Percentiles rank a stretch among this genome's conserved stretches.
Evolutionary conservation across 805 yeast genomes (phyloP).

Genomic region (Kockiozyma suomiensis): DNA sequence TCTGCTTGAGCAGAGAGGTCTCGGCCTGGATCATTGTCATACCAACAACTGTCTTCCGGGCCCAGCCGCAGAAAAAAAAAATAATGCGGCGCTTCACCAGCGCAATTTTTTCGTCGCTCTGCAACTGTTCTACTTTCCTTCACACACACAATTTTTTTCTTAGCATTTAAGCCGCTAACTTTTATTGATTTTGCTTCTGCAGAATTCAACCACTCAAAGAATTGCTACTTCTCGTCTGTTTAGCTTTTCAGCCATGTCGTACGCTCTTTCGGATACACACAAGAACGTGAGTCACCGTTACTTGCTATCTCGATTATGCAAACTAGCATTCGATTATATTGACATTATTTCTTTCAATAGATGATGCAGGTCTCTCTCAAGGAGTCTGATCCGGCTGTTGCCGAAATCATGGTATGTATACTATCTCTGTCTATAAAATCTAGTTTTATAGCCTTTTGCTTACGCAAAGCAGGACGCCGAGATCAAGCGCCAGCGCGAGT

Average conservation of each 20-base stretch:
- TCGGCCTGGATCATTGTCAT: background rate
- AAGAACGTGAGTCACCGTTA: conserved; percentile 18
- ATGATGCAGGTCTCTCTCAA: conserved; percentile 40
- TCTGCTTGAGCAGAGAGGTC: no score
- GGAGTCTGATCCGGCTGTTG: conserved; percentile 47
- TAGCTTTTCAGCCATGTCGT: conserved; percentile 24
- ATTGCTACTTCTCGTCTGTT: background rate
- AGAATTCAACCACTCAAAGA: conserved; percentile 1
- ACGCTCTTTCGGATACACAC: conserved; percentile 34
- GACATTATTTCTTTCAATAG: conserved; percentile 10
- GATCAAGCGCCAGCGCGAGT: conserved; percentile 87
- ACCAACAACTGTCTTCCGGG: background rate
- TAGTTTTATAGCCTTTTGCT: background rate
- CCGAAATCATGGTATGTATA: conserved; percentile 40
- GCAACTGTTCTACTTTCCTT: no score
- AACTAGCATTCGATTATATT: background rate
- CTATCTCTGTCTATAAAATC: background rate
- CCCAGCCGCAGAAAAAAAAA: background rate
- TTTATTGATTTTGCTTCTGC: no score
- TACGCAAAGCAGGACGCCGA: conserved; percentile 53
- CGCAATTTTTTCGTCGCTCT: conserved; percentile 1
- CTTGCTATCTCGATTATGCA: background rate
- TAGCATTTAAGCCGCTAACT: background rate
- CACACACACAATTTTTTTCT: background rate
- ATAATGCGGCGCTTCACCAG: background rate